Evolutionary conservation across 2,329 filamentous ascomycete species (phyloP).

Genomic region (Fusarium dimerum): DNA sequence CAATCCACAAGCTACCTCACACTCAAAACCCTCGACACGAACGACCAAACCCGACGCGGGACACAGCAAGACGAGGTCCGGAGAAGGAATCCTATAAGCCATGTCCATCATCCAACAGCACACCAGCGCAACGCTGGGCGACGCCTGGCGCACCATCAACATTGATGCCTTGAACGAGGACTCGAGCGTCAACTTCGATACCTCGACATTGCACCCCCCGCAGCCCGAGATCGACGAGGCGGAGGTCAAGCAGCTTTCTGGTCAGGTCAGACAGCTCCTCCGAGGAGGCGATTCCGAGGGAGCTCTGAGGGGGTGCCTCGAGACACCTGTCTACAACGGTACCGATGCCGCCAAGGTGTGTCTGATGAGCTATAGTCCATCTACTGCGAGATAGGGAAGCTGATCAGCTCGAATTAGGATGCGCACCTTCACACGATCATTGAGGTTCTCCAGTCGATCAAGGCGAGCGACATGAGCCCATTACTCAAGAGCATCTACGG

Average conservation of each 20-base stretch:
- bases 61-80: conserved; percentile 4
- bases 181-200: conserved; percentile 88
- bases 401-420: conserved; percentile 55
- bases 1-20: conserved; percentile 10
- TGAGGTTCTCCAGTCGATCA: conserved; percentile 94
- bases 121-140: conserved; percentile 59
- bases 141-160: conserved; percentile 86
- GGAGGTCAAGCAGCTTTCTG: conserved; percentile 75
- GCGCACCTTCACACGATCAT: conserved; percentile 84
- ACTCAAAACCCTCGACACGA: conserved; percentile 10
- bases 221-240: conserved; percentile 72
- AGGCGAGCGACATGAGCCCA: conserved; percentile 91
- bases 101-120: conserved; percentile 72
- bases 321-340: conserved; percentile 77
- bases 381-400: neutral
- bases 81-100: conserved; percentile 1
- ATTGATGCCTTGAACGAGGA: conserved; percentile 90
- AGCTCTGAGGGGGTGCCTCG: conserved; percentile 78
- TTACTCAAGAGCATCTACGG: conserved; percentile 80
- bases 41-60: neutral
- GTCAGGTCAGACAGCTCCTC: conserved; percentile 84
- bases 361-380: neutral
- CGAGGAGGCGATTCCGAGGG: conserved; percentile 86
- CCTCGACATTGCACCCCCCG: conserved; percentile 77
- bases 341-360: conserved; percentile 58